Percentiles rank a stretch among this genome's conserved stretches.
phyloP scores from a whole-genome alignment of 2,329 filamentous ascomycete species.

The Dactylonectria estremocensis region DNA sequence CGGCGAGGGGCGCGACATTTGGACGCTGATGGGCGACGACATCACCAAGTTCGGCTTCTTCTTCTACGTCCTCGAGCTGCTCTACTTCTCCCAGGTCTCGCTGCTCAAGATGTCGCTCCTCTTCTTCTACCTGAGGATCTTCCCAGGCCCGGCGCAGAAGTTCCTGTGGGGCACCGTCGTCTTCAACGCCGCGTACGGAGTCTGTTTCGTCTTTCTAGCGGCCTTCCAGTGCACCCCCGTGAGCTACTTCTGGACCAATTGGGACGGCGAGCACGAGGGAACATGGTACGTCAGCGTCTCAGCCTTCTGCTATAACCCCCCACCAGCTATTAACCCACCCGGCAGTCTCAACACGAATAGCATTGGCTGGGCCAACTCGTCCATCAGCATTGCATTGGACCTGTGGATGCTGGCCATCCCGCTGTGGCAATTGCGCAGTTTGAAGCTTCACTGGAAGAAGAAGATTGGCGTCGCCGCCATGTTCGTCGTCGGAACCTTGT shows the following conservation, averaged over 20 bases:
- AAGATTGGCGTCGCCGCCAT: constrained; percentile 61
- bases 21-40: constrained; percentile 33
- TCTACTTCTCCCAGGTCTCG: constrained; percentile 37
- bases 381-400: constrained; percentile 60
- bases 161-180: constrained; percentile 35
- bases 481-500: constrained; percentile 61
- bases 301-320: neutral
- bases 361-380: constrained; percentile 60
- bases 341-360: constrained; percentile 54
- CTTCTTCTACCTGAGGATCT: constrained; percentile 42
- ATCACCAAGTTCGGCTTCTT: constrained; percentile 36
- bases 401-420: constrained; percentile 60
- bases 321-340: constrained; percentile 3
- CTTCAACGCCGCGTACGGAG: constrained; percentile 43
- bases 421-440: constrained; percentile 53
- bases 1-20: constrained; percentile 37
- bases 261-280: constrained; percentile 58
- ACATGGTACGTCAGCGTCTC: constrained; percentile 49
- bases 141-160: constrained; percentile 29
- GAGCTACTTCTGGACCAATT: constrained; percentile 58
- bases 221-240: constrained; percentile 59
- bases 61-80: constrained; percentile 34
- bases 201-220: constrained; percentile 51
- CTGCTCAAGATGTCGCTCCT: constrained; percentile 38
- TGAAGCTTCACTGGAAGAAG: constrained; percentile 57